Evolutionary conservation across 139 green algal genomes (phyloP), one percentile per base, ranked within the genome.

Genomic region (Penium margaritaceum): DNA sequence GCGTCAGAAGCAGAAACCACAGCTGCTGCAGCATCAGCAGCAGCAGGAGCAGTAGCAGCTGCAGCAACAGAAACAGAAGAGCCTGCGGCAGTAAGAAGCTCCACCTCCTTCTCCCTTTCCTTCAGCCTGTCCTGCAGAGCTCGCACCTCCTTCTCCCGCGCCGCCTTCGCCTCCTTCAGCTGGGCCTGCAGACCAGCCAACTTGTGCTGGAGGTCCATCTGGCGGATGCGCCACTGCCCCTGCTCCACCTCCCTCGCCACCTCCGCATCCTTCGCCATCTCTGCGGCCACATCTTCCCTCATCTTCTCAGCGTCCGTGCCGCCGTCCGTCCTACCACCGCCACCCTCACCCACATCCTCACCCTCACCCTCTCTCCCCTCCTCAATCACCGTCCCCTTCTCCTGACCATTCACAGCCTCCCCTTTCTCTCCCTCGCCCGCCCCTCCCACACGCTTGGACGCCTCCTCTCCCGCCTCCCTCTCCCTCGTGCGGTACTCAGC

Each of bases 171-270:
- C n/a, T n/a, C n/a, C n/a, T n/a, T n/a, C n/a, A n/a, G n/a, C n/a
- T n/a, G n/a, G n/a, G n/a, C n/a, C n/a, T n/a, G n/a, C n/a, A n/a
- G n/a, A n/a, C n/a, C n/a, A n/a, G n/a, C n/a, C n/a, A n/a, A n/a
- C n/a, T n/a, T n/a, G n/a, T n/a, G n/a, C 51, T 60, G 51, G 24
- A 60, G 51, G 51, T 60, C 51, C 51, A 60, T 60, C n/a, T 60
- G 51, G 24, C 30, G 29, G 14, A 60, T 60, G 24, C 51, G 17
- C 51, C 51, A 60, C 51, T 60, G 51, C 51, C 51, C 51, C 51
- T n/a, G 24, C 1, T 60, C 51, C 29, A 60, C 51, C 51, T 60
- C 51, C 51, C 21, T 34, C 19, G 51, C 51, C 21, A 60, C 51
- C 51, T 60, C 51, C 51, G 29, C 51, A 5, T 0, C 51, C 51